These are phyloP conservation scores for Aspergillus cejpii DNA, from an alignment of 2,329 filamentous ascomycete species.

Conservation along the genomic window DNA sequence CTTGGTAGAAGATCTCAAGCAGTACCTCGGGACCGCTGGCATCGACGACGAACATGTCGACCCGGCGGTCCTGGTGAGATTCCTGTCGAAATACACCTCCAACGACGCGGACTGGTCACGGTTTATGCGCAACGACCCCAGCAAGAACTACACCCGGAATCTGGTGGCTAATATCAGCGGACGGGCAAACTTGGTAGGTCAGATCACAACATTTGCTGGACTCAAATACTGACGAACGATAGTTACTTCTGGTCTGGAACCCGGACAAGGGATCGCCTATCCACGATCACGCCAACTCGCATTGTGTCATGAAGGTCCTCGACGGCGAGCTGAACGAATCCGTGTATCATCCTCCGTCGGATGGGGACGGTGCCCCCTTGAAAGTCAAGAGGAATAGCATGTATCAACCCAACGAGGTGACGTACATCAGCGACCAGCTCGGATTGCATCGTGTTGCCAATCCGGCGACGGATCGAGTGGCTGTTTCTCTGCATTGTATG, in stretches of 20 bases:
- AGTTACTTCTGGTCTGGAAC: constrained; percentile 33
- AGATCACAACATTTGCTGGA: rapidly evolving
- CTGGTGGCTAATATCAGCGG: constrained; percentile 29
- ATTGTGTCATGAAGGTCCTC: constrained; percentile 35
- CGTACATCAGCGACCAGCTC: constrained; percentile 31
- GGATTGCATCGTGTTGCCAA: constrained; percentile 30
- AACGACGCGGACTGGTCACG: constrained; percentile 26
- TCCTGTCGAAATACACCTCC: constrained; percentile 24
- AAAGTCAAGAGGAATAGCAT: constrained; percentile 21
- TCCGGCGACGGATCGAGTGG: constrained; percentile 21
- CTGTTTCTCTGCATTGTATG: constrained; percentile 31
- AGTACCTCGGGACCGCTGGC: constrained; percentile 23
- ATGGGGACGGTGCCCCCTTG: constrained; percentile 14
- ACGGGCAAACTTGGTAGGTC: constrained; percentile 29
- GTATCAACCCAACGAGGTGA: constrained; percentile 25
- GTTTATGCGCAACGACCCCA: constrained; percentile 26
- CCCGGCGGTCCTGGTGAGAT: constrained; percentile 20
- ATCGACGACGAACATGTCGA: constrained; percentile 25
- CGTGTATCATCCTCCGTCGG: constrained; percentile 20
- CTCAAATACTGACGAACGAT: background rate
- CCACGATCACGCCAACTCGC: constrained; percentile 34
- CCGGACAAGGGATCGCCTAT: constrained; percentile 32
- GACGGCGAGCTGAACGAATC: constrained; percentile 27
- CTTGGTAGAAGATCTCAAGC: constrained; percentile 25
- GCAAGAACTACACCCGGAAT: constrained; percentile 32